Evolutionary conservation across 305 asterid species (phyloP).

Genomic region (Fraxinus baroniana): DNA sequence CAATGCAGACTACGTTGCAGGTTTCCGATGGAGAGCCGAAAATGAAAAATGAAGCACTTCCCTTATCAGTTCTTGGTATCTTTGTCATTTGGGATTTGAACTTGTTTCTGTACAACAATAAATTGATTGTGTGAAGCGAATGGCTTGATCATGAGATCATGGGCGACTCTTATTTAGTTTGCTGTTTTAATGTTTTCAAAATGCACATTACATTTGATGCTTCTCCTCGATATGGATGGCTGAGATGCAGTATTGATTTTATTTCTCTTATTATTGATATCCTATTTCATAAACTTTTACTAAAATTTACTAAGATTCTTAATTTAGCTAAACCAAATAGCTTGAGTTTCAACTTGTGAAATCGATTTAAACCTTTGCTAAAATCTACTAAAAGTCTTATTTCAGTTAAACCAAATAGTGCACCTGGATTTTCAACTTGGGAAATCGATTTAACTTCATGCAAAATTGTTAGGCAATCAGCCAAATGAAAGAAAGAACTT

Average conservation of each 20-base stretch:
- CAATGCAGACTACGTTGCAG: background rate
- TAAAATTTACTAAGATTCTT: too few species aligned
- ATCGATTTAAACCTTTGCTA: too few species aligned
- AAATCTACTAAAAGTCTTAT: too few species aligned
- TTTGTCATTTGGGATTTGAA: background rate
- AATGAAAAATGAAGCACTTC: background rate
- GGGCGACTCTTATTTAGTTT: background rate
- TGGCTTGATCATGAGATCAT: background rate
- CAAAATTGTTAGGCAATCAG: background rate
- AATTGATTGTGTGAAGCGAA: background rate
- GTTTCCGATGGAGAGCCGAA: background rate
- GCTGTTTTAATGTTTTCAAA: background rate
- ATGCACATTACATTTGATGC: background rate
- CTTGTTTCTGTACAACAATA: conserved; percentile 1
- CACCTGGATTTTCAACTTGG: background rate
- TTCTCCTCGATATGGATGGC: background rate
- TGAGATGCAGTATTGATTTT: background rate
- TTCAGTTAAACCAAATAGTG: background rate
- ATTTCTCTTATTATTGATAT: background rate
- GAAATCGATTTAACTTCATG: background rate
- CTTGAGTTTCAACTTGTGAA: too few species aligned
- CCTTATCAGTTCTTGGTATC: background rate
- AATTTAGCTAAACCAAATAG: background rate
- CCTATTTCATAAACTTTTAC: background rate
- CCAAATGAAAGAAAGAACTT: background rate